These are phyloP conservation scores for Amylostereum areolatum DNA, from an alignment of 1,284 basidiomycete species.

Conservation along the genomic window DNA sequence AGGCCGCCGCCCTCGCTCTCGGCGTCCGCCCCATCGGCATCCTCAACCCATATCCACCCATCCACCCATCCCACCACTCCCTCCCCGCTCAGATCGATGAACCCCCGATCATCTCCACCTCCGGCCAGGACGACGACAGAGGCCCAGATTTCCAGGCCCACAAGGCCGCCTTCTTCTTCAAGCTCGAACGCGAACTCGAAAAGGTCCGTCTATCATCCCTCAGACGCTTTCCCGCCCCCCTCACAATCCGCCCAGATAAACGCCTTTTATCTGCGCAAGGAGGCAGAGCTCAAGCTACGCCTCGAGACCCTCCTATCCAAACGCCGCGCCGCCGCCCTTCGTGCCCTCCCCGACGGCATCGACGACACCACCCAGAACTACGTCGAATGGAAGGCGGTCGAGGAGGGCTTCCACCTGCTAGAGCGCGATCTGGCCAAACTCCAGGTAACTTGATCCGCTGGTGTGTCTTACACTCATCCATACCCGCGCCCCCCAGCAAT, in stretches of 20 bases:
- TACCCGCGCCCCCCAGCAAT: conserved; percentile 58
- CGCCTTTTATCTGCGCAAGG: conserved; percentile 97
- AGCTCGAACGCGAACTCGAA: conserved; percentile 94
- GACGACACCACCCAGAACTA: conserved; percentile 60
- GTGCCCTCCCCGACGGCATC: conserved; percentile 58
- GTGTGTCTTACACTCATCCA: conserved; percentile 11
- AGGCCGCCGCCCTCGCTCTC: conserved; percentile 82
- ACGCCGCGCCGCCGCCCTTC: conserved; percentile 75
- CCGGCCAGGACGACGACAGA: conserved; percentile 61
- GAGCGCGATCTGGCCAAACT: conserved; percentile 96
- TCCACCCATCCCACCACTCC: conserved; percentile 7
- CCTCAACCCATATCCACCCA: conserved; percentile 23
- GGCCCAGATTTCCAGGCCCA: conserved; percentile 84
- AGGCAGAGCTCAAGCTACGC: conserved; percentile 89
- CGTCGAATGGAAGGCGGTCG: conserved; percentile 89
- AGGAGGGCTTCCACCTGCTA: conserved; percentile 93
- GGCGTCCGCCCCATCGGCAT: conserved; percentile 73
- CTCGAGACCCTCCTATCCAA: conserved; percentile 93
- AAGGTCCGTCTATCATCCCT: conserved; percentile 56
- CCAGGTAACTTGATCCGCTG: conserved; percentile 51
- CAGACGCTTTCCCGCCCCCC: not conserved
- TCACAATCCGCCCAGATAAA: conserved; percentile 98
- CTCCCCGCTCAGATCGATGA: conserved; percentile 29
- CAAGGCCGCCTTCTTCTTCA: conserved; percentile 99
- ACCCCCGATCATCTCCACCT: conserved; percentile 52